Evolutionary conservation across 2,329 filamentous ascomycete species (phyloP).

Genomic region (Colletotrichum echinochloae): DNA sequence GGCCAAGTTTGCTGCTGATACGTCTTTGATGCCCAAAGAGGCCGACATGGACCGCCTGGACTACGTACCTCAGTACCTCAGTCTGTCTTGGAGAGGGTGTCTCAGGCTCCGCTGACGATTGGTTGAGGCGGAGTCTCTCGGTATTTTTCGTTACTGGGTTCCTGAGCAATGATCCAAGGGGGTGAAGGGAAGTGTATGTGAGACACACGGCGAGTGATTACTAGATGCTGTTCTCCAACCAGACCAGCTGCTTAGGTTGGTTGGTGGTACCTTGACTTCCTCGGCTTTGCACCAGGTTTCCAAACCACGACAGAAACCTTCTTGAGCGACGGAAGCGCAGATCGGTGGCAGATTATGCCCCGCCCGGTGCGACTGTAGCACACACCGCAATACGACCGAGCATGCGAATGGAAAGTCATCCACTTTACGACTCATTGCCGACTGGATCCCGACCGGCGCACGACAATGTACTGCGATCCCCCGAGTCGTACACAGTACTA

Average conservation of each 20-base stretch:
- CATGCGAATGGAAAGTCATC: conserved; percentile 8
- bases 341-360: conserved; percentile 24
- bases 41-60: not conserved
- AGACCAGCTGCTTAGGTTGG: too few species aligned
- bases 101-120: not conserved
- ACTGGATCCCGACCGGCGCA: conserved; percentile 13
- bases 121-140: not conserved
- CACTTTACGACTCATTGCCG: conserved; percentile 31
- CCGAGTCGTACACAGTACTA: conserved; percentile 15
- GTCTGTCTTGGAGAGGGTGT: not conserved
- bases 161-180: not conserved
- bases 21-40: not conserved
- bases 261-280: not conserved
- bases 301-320: conserved; percentile 4
- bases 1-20: conserved; percentile 3
- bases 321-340: conserved; percentile 19
- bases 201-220: not conserved
- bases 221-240: not conserved
- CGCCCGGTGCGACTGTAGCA: conserved; percentile 4
- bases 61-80: not conserved
- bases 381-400: not conserved
- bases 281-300: not conserved
- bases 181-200: not conserved
- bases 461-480: conserved; percentile 34
- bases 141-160: not conserved